Evolutionary conservation across 176 grass and related monocot species (phyloP).

Genomic region (Cocos nucifera): DNA sequence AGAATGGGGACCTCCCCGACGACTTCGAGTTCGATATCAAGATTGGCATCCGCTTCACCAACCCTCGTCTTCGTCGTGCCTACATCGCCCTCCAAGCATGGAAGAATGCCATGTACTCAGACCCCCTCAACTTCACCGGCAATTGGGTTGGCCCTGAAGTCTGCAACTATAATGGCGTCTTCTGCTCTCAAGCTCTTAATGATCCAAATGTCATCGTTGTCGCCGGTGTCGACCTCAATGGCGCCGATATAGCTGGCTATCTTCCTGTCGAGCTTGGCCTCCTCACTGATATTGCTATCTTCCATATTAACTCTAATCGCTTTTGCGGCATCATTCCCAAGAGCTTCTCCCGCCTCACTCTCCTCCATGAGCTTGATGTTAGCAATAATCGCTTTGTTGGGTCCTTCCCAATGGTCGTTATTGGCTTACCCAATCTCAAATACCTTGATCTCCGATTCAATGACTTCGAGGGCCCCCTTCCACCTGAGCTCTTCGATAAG

Average conservation of each 20-base stretch:
- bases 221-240: slow-evolving; percentile 63
- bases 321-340: slow-evolving; percentile 71
- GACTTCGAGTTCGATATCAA: slow-evolving; percentile 57
- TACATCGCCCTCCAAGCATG: slow-evolving; percentile 48
- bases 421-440: slow-evolving; percentile 35
- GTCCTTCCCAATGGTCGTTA: slow-evolving; percentile 30
- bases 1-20: slow-evolving; percentile 40
- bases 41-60: slow-evolving; percentile 41
- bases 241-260: slow-evolving; percentile 67
- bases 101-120: slow-evolving; percentile 62
- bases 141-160: slow-evolving; percentile 47
- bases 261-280: slow-evolving; percentile 50
- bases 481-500: slow-evolving; percentile 46
- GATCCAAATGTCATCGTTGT: slow-evolving; percentile 24
- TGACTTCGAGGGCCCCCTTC: slow-evolving; percentile 52
- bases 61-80: slow-evolving; percentile 39
- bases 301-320: slow-evolving; percentile 78
- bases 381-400: slow-evolving; percentile 92
- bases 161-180: slow-evolving; percentile 51
- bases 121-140: slow-evolving; percentile 62
- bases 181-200: slow-evolving; percentile 36
- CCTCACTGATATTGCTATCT: slow-evolving; percentile 45
- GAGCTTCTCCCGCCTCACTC: slow-evolving; percentile 31
- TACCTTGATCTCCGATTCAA: slow-evolving; percentile 76
- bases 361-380: slow-evolving; percentile 69